Conservation (phyloP, 2,329 filamentous ascomycete genomes). For the Fusarium agapanthi region DNA sequence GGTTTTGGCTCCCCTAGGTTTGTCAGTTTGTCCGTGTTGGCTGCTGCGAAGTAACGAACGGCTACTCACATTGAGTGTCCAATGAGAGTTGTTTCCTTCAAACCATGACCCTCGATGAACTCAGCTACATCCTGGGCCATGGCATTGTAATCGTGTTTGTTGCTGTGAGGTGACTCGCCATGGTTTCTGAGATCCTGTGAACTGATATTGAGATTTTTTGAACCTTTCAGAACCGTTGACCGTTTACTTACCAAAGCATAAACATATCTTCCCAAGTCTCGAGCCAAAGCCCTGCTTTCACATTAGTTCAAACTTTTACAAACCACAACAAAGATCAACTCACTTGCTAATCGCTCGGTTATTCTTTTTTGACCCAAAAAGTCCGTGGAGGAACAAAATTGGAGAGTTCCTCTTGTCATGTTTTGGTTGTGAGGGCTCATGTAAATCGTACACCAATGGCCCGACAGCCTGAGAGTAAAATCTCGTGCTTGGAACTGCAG, state of each 20-base stretch:
- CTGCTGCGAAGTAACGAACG: not conserved
- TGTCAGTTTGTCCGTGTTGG: not conserved
- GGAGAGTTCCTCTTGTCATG: slow-evolving; percentile 60
- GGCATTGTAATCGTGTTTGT: slow-evolving; percentile 78
- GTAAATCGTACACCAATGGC: slow-evolving; percentile 71
- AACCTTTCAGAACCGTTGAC: not conserved
- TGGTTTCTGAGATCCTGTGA: slow-evolving; percentile 88
- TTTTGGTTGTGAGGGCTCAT: slow-evolving; percentile 61
- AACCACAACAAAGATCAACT: slow-evolving; percentile 44
- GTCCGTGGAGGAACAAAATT: slow-evolving; percentile 88
- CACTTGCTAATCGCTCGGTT: slow-evolving; percentile 95
- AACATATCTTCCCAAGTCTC: slow-evolving; percentile 80
- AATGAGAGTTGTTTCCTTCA: slow-evolving; percentile 80
- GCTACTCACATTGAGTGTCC: slow-evolving; percentile 86
- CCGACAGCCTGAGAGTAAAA: slow-evolving; percentile 38
- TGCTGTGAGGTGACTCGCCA: slow-evolving; percentile 84
- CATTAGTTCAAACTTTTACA: not conserved
- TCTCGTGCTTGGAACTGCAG: slow-evolving; percentile 7
- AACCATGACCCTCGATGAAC: slow-evolving; percentile 77
- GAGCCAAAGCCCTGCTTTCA: slow-evolving; percentile 73
- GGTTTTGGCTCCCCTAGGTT: slow-evolving; percentile 81
- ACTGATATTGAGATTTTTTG: slow-evolving; percentile 23
- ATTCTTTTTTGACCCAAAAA: slow-evolving; percentile 96
- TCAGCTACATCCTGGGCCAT: slow-evolving; percentile 85
- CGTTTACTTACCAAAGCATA: slow-evolving; percentile 75